Conservation (phyloP, 495 filamentous ascomycete genomes). For the Chlorociboria aeruginascens region DNA sequence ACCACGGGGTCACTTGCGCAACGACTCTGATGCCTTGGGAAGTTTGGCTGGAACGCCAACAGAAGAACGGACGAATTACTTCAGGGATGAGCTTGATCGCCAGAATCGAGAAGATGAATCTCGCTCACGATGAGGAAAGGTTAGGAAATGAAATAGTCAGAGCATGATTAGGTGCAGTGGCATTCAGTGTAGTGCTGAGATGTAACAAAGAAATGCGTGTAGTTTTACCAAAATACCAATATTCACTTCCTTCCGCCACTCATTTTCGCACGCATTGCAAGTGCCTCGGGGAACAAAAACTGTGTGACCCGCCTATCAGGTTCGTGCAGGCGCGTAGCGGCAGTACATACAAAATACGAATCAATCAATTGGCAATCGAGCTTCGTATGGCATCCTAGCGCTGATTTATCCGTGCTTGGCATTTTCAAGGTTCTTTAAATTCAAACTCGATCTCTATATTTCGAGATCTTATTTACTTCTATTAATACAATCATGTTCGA, state of each 20-base stretch:
- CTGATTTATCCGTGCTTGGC: too few relatives aligned
- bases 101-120: not conserved
- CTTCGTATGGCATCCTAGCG: too few relatives aligned
- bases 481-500: too few relatives aligned
- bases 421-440: too few relatives aligned
- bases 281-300: too few relatives aligned
- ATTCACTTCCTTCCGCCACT: too few relatives aligned
- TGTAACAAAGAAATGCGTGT: not conserved
- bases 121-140: not conserved
- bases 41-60: slow-evolving; percentile 12
- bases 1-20: not conserved
- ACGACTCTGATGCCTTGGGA: slow-evolving; percentile 9
- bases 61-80: slow-evolving; percentile 7
- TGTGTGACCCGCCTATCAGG: too few relatives aligned
- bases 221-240: not conserved
- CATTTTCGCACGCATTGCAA: not conserved
- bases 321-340: too few relatives aligned
- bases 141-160: not conserved
- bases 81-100: slow-evolving; percentile 5
- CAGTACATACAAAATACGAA: too few relatives aligned
- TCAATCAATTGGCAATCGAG: too few relatives aligned
- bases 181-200: not conserved
- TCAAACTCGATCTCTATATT: too few relatives aligned
- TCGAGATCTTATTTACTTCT: too few relatives aligned
- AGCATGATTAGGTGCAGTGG: not conserved